Evolutionary conservation across 2,329 filamentous ascomycete genomes (phyloP), one percentile per base, ranked within the genome.

Genomic region (Penicillium griseofulvum): DNA sequence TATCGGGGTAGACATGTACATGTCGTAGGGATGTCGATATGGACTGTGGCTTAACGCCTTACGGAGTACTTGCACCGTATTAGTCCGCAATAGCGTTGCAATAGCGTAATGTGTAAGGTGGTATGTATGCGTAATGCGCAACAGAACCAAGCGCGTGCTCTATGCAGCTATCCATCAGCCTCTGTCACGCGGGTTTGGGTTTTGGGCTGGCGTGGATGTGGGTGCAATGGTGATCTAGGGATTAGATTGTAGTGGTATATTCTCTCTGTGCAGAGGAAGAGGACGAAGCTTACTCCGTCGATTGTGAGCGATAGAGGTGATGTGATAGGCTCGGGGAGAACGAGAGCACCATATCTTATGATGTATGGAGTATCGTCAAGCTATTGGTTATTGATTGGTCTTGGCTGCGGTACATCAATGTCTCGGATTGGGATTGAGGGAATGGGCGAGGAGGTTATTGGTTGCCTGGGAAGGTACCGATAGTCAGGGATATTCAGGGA

Each of bases 151-250:
- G 26, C 11, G 52, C 37, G 11, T 17, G 14, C 38, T 51, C 16
- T 51, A 34, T 38, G 47, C 47, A 11, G 33, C 39, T 38, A 45
- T 34, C 47, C 52, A 33, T 45, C 33, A 51, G 39, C 26, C 17
- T 31, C 33, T 14, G 39, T 51, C 33, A 51, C 36, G 52, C 46
- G 17, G 36, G 5, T 24, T 49, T 33, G 28, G 31, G 24, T 41
- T 37, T 14, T 22, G 22, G 31, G 19, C 28, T 42, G 26, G 5
- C 19, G 7, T 34, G 29, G 47, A n/a, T 7, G 31, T 14, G 31
- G 31, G 5, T 16, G 7, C 12, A 44, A 44, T 29, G 8, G 10
- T 5, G 19, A 22, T 22, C 11, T 17, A 24, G 19, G 14, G 17
- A 5, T 16, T 31, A 12, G 12, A 5, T 5, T 4, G 12, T 14